Evolutionary conservation across 1,284 basidiomycete genomes (phyloP), one percentile per base, ranked within the genome.

Genomic region (Leccinum ponderosum): DNA sequence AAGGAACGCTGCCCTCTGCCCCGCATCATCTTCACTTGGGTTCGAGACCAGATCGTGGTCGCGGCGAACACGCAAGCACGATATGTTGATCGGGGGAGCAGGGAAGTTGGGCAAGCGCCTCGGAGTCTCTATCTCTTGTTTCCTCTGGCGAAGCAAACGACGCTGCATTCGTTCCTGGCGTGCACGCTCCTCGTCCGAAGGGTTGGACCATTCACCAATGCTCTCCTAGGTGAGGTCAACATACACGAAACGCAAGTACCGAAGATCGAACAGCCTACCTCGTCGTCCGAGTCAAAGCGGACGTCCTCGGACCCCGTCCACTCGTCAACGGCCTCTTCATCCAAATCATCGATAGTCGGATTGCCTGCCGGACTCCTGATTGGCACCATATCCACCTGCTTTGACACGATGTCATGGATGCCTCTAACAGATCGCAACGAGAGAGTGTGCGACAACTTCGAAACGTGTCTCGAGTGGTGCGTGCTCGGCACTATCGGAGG

Each of bases 161-260:
- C 87, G 84, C 48, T 88, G 83, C 29, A 83, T 75, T 47, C 90
- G 84, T 35, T 83, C 76, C 64, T 87, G 86, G 29, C 90, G 83
- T 3, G 87, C 91, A 37, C 87, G 81, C 70, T 93, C 91, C 74
- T 93, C 91, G 67, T 93, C 91, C 12, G 91, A 93, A 17, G 91
- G 91, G 69, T 93, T 93, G n/a, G 91, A 93, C 83, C 84, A 93
- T 77, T 93, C 91, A 31, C 90, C 91, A 56, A 91, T 87, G 66
- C 89, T 92, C 87, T 90, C 77, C 73, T 76, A 47, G n/a, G 4
- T 63, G 57, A 53, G 57, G 56, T 66, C 14, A 68, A 60, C 50
- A 59, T 44, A 22, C 25, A 35, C 15, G 25, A 42, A 56, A 60
- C 57, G 51, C 31, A 59, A 54, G 58, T 57, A 55, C 58, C 54